Evolutionary conservation across 352 stramenopile genomes (phyloP), one percentile per base, ranked within the genome.

Genomic region (Phytophthora brassicae): DNA sequence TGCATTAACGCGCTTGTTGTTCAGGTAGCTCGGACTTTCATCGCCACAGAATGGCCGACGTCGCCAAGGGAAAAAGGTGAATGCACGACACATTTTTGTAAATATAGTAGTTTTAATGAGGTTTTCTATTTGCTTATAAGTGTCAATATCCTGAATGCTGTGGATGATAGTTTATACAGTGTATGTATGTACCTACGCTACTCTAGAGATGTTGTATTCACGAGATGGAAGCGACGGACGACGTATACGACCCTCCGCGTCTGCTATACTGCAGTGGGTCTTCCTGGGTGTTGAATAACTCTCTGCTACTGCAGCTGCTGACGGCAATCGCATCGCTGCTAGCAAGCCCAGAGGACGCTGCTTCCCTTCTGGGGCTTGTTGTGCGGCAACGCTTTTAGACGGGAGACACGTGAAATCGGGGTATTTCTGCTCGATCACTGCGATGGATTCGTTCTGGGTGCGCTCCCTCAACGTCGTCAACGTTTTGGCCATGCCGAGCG

Each of bases 371-470:
- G 26, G 56, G n/a, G 60, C 20, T 38, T 44, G 59, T n/a, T 23
- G 52, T 33, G 66, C 48, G 14, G 51, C 38, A 17, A 44, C 47
- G 9, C 12, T 45, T 56, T 38, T 68, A 13, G 59, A 55, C 8
- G 60, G 60, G 16, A 90, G 60, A 44, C 81, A 90, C 31, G 80
- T 75, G 51, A 91, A 86, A 53, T 91, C 81, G 22, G 81, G 81
- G 50, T 89, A 89, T 45, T 53, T 66, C 62, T 81, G 69, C 36
- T 79, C 56, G 41, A 91, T 89, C 8, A 77, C 48, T 20, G 68
- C 74, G 56, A 88, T 86, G 41, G 75, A 86, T 19, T 81, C 66
- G n/a, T 74, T 62, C 28, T 79, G 67, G 24, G 68, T 65, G 23
- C 64, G 66, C 16, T 76, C 46, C n/a, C 44, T 48, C 31, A 81